A percentile compares a stretch with the other conserved stretches of the same genome.
These are phyloP conservation scores for Solanum stenotomum DNA, from an alignment of 257 asterid genomes.

Conservation along the genomic window DNA sequence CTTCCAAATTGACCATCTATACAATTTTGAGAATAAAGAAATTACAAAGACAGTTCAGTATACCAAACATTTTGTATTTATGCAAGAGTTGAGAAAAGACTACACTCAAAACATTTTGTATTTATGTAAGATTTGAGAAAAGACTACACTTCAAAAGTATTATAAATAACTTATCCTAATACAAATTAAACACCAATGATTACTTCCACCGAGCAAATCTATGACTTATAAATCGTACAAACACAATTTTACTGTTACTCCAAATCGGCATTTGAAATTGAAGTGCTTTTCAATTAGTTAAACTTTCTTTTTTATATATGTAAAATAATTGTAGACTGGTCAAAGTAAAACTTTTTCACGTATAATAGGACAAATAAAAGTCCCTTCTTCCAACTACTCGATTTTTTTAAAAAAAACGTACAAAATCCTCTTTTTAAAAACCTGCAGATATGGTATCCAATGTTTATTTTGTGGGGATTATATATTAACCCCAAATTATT, in stretches of 20 bases:
- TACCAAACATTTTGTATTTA: not conserved
- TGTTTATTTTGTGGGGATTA: not conserved
- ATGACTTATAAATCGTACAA: fast-evolving
- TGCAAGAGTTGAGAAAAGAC: too few relatives aligned
- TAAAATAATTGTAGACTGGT: not conserved
- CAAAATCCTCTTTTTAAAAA: not conserved
- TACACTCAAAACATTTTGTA: too few relatives aligned
- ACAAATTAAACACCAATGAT: too few relatives aligned
- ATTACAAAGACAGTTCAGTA: too few relatives aligned
- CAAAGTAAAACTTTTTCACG: not conserved
- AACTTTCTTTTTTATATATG: not conserved
- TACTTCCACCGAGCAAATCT: not conserved
- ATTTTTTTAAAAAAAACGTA: not conserved
- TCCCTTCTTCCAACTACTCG: not conserved
- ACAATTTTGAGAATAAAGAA: not conserved
- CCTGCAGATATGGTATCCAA: not conserved
- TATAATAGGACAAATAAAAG: not conserved
- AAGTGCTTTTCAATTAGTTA: not conserved
- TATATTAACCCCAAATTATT: not conserved
- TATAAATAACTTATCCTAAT: not conserved
- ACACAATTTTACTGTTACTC: fast-evolving
- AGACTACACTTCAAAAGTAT: too few relatives aligned
- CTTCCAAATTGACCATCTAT: too few relatives aligned
- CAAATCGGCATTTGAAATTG: not conserved
- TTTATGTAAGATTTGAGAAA: too few relatives aligned